phyloP scores from a whole-genome alignment of 139 green algal species.

The Pseudopediastrum boryanum region DNA sequence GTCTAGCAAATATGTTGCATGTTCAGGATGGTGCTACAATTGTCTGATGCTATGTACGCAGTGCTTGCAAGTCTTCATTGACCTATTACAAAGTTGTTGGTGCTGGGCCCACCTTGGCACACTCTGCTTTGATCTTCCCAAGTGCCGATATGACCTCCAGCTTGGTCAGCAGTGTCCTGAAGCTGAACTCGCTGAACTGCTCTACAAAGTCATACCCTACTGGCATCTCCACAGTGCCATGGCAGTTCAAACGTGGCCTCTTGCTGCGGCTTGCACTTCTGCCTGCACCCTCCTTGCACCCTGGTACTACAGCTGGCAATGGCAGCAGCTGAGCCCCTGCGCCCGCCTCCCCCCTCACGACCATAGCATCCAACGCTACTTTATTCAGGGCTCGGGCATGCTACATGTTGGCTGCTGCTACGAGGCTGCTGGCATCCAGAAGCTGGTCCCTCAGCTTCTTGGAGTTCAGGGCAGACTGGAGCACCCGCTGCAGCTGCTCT shows the following conservation, averaged over 20 bases:
- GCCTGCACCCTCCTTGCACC: neutral
- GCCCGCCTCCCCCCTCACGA: neutral
- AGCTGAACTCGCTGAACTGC: slow-evolving; percentile 78
- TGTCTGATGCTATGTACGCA: no score
- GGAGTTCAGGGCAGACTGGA: slow-evolving; percentile 75
- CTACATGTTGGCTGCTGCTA: slow-evolving; percentile 80
- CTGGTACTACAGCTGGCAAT: neutral
- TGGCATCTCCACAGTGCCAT: slow-evolving; percentile 54
- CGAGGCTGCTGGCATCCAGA: slow-evolving; percentile 75
- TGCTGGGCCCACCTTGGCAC: slow-evolving; percentile 53
- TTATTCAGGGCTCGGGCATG: slow-evolving; percentile 86
- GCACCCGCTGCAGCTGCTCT: slow-evolving; percentile 76
- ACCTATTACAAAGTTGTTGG: neutral
- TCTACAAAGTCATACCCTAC: slow-evolving; percentile 73
- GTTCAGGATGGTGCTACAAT: neutral
- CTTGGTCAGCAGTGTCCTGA: slow-evolving; percentile 82
- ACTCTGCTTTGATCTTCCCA: slow-evolving; percentile 59
- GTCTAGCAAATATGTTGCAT: no score
- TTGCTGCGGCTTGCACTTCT: no score
- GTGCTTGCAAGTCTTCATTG: no score
- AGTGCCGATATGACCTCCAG: slow-evolving; percentile 68
- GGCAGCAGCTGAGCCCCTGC: slow-evolving; percentile 9
- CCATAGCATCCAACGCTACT: slow-evolving; percentile 59
- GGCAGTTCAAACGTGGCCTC: no score
- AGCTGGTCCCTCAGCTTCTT: slow-evolving; percentile 76